Percentiles rank a stretch among this genome's conserved stretches.
These are phyloP conservation scores for Pterocarpus macrocarpus DNA, from an alignment of 306 rosid genomes.

Conservation along the genomic window DNA sequence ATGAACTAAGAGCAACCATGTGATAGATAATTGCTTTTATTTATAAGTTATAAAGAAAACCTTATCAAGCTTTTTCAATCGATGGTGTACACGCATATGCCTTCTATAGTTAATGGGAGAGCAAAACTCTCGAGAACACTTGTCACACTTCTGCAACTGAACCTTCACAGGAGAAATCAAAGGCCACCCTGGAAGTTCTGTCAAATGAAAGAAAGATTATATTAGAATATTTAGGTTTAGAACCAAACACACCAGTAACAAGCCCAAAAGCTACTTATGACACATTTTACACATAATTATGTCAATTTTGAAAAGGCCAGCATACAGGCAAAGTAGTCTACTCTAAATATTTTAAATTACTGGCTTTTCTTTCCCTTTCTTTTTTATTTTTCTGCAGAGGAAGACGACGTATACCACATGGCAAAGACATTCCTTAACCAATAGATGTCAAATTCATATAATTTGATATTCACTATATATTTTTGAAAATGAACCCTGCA, in stretches of 20 bases:
- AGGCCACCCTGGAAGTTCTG: conserved; percentile 93
- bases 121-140: conserved; percentile 86
- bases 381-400: conserved; percentile 4
- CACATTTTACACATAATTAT: conserved; percentile 27
- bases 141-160: conserved; percentile 90
- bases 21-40: conserved; percentile 17
- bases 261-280: conserved; percentile 38
- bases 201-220: conserved; percentile 32
- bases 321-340: conserved; percentile 27
- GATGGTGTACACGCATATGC: conserved; percentile 82
- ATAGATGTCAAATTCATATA: conserved; percentile 25
- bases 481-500: conserved; percentile 2
- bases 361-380: neutral
- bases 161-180: conserved; percentile 79
- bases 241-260: conserved; percentile 26
- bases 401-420: conserved; percentile 25
- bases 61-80: conserved; percentile 88
- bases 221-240: conserved; percentile 43
- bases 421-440: conserved; percentile 28
- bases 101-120: conserved; percentile 91
- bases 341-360: neutral
- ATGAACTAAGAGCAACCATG: conserved; percentile 3
- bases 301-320: conserved; percentile 17
- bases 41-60: conserved; percentile 52
- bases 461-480: conserved; percentile 22